These are phyloP conservation scores for Aphanomyces astaci DNA, from an alignment of 352 stramenopile genomes.

Conservation along the genomic window DNA sequence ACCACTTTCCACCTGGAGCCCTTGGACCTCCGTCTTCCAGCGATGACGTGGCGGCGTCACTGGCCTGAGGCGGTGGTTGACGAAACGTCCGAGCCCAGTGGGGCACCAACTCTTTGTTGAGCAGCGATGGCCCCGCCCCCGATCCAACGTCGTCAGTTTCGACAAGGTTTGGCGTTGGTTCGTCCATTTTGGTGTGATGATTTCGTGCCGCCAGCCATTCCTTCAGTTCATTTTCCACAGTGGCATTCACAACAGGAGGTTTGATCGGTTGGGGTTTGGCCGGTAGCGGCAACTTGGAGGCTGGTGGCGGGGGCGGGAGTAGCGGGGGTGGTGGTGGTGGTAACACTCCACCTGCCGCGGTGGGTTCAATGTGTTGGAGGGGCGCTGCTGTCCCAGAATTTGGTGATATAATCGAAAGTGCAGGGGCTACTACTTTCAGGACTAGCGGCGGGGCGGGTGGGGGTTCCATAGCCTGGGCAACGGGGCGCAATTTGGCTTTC, in stretches of 20 bases:
- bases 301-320: slow-evolving; percentile 29
- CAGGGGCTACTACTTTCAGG: too few species aligned
- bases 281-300: background rate
- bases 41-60: background rate
- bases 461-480: background rate
- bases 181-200: background rate
- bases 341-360: background rate
- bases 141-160: too few species aligned
- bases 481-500: slow-evolving; percentile 40
- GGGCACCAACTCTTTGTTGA: background rate
- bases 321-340: slow-evolving; percentile 29
- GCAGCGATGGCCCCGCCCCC: too few species aligned
- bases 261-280: background rate
- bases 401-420: too few species aligned
- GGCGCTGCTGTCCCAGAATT: too few species aligned
- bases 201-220: background rate
- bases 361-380: background rate
- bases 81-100: slow-evolving; percentile 3
- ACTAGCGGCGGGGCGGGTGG: slow-evolving; percentile 29
- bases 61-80: background rate
- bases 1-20: background rate
- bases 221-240: background rate
- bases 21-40: background rate
- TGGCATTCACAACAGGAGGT: background rate
- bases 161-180: too few species aligned